phyloP scores from a whole-genome alignment of 2,329 filamentous ascomycete species.

The Chaetomium globosum region DNA sequence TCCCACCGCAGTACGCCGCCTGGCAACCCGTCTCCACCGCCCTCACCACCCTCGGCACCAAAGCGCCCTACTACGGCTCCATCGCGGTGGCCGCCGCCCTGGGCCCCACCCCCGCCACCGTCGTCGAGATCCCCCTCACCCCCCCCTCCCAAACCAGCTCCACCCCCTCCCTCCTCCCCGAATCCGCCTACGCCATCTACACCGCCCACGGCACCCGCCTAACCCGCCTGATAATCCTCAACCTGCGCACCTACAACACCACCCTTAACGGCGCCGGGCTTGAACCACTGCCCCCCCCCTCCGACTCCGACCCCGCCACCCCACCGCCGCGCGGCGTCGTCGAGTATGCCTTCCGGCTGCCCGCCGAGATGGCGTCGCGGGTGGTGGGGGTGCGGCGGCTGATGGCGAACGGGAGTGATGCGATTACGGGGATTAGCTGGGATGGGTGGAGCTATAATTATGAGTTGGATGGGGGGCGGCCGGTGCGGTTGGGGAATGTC shows the following conservation, averaged over 20 bases:
- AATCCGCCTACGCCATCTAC: constrained; percentile 62
- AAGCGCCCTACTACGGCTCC: constrained; percentile 66
- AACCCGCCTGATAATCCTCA: constrained; percentile 56
- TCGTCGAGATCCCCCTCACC: constrained; percentile 52
- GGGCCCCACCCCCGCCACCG: constrained; percentile 48
- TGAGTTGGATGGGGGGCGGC: constrained; percentile 57
- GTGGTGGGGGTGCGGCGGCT: constrained; percentile 47
- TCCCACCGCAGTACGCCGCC: constrained; percentile 49
- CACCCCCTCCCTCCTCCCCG: constrained; percentile 33
- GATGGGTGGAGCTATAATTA: constrained; percentile 65
- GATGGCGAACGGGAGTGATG: constrained; percentile 64
- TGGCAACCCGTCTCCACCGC: constrained; percentile 63
- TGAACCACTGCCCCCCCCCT: constrained; percentile 33
- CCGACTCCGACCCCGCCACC: constrained; percentile 29
- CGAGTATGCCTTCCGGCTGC: constrained; percentile 29
- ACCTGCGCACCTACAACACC: constrained; percentile 63
- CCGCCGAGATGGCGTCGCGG: neutral
- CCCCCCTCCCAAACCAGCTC: constrained; percentile 28
- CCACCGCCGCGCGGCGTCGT: constrained; percentile 25
- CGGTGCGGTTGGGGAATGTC: constrained; percentile 58
- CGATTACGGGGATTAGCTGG: constrained; percentile 62
- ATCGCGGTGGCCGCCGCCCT: constrained; percentile 61
- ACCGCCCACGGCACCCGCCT: constrained; percentile 42
- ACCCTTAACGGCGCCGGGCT: constrained; percentile 48
- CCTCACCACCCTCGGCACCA: constrained; percentile 57